phyloP scores from a whole-genome alignment of 2,329 filamentous ascomycete genomes.

The Dothistroma pini region DNA sequence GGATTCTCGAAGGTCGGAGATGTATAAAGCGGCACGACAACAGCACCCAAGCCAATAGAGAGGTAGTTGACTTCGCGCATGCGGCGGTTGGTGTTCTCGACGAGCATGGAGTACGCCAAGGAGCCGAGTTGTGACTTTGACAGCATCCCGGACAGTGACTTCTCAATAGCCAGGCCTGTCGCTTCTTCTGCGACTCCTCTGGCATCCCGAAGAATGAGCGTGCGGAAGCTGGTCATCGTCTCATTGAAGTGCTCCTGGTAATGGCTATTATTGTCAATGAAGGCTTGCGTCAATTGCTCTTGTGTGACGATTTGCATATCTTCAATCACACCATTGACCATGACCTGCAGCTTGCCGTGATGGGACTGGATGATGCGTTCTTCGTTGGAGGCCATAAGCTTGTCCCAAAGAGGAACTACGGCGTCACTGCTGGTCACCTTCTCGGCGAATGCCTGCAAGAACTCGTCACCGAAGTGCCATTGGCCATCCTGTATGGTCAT shows the following conservation, averaged over 20 bases:
- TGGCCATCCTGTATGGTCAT: conserved; percentile 43
- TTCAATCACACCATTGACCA: conserved; percentile 13
- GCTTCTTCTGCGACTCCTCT: neutral
- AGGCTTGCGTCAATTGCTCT: conserved; percentile 14
- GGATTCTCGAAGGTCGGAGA: conserved; percentile 46
- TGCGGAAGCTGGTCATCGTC: conserved; percentile 7
- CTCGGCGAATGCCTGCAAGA: conserved; percentile 62
- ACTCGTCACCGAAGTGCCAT: conserved; percentile 55
- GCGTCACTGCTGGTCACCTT: conserved; percentile 47
- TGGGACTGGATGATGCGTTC: conserved; percentile 36
- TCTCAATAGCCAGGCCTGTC: conserved; percentile 11
- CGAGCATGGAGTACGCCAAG: conserved; percentile 31
- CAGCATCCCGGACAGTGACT: conserved; percentile 4
- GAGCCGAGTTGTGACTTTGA: conserved; percentile 22
- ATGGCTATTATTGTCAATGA: conserved; percentile 7
- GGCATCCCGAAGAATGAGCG: conserved; percentile 3
- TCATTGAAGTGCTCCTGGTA: conserved; percentile 16
- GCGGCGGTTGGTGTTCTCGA: conserved; percentile 27
- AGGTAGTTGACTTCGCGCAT: conserved; percentile 67
- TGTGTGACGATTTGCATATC: conserved; percentile 18
- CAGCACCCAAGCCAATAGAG: conserved; percentile 60
- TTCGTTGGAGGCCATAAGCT: conserved; percentile 36
- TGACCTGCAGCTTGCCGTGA: conserved; percentile 31
- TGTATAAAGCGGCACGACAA: conserved; percentile 57
- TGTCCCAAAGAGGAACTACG: conserved; percentile 34